A percentile compares a stretch with the other conserved stretches of the same genome.
These are phyloP conservation scores for Bidens hawaiensis DNA, from an alignment of 140 eudicot species.

Conservation along the genomic window DNA sequence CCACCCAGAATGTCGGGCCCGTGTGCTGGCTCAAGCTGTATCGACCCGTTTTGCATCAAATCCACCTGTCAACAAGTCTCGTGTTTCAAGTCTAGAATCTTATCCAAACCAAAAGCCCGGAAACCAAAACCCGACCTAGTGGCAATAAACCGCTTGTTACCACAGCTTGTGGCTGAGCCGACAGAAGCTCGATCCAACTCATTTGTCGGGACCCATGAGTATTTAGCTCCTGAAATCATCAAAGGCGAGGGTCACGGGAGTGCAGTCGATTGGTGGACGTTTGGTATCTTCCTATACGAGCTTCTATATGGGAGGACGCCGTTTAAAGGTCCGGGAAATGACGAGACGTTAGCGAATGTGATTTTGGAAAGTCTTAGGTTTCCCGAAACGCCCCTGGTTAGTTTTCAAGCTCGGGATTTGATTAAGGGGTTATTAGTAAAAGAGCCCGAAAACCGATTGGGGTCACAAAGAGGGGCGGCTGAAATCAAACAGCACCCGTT, in stretches of 20 bases:
- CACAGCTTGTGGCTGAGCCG: constrained; percentile 92
- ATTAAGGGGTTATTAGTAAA: constrained; percentile 66
- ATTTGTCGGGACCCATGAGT: constrained; percentile 94
- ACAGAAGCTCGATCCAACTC: constrained; percentile 96
- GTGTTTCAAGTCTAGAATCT: constrained; percentile 70
- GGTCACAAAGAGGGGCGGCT: constrained; percentile 80
- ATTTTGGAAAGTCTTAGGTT: constrained; percentile 67
- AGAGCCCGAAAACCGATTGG: constrained; percentile 83
- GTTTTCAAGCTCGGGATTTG: constrained; percentile 84
- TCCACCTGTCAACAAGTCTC: constrained; percentile 83
- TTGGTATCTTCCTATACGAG: constrained; percentile 85
- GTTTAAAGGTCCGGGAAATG: constrained; percentile 82
- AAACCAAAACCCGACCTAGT: constrained; percentile 43
- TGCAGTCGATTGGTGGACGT: constrained; percentile 99
- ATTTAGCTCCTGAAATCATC: constrained; percentile 88
- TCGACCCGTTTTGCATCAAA: constrained; percentile 82
- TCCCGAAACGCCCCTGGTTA: constrained; percentile 82
- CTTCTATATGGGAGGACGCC: constrained; percentile 94
- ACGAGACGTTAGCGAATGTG: constrained; percentile 79
- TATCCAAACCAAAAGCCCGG: constrained; percentile 39
- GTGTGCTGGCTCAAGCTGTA: constrained; percentile 78
- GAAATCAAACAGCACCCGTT: constrained; percentile 89
- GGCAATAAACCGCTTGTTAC: constrained; percentile 41
- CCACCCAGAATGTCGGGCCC: constrained; percentile 83
- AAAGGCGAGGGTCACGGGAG: constrained; percentile 97